Conservation (phyloP, 75 land plant genomes). For the Chamaecyparis obtusa region DNA sequence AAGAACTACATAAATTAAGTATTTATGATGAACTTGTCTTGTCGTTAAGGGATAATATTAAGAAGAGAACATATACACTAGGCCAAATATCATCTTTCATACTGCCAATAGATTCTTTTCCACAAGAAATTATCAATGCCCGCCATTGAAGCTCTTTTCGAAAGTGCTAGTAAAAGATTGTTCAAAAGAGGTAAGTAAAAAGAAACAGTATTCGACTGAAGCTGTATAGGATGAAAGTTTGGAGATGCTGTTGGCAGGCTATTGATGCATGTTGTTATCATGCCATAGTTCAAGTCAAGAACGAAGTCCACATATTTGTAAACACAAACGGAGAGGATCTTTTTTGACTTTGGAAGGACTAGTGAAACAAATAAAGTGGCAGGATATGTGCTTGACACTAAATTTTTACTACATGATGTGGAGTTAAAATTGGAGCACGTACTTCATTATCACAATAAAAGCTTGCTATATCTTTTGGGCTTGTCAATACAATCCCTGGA, state of each 20-base stretch:
- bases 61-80: conserved; percentile 52
- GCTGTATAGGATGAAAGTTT: conserved; percentile 56
- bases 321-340: too few relatives aligned
- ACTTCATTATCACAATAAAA: too few relatives aligned
- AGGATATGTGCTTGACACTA: too few relatives aligned
- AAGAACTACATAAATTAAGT: conserved; percentile 8
- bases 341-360: too few relatives aligned
- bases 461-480: too few relatives aligned
- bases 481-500: too few relatives aligned
- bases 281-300: conserved; percentile 40
- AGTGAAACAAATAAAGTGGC: too few relatives aligned
- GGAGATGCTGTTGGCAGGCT: conserved; percentile 61
- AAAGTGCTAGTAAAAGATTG: conserved; percentile 69
- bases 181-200: conserved; percentile 65
- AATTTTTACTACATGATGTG: too few relatives aligned
- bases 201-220: conserved; percentile 58
- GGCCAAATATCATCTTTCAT: conserved; percentile 40
- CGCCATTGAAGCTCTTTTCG: conserved; percentile 73
- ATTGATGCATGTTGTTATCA: conserved; percentile 58
- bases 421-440: too few relatives aligned
- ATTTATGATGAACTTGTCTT: conserved; percentile 37
- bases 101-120: conserved; percentile 22
- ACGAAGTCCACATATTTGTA: too few relatives aligned
- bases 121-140: conserved; percentile 62
- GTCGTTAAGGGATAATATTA: conserved; percentile 46